Percentiles rank a stretch among this genome's conserved stretches.
phyloP scores from a whole-genome alignment of 371 early-diverging fungal genomes.

The Lichtheimia corymbifera region DNA sequence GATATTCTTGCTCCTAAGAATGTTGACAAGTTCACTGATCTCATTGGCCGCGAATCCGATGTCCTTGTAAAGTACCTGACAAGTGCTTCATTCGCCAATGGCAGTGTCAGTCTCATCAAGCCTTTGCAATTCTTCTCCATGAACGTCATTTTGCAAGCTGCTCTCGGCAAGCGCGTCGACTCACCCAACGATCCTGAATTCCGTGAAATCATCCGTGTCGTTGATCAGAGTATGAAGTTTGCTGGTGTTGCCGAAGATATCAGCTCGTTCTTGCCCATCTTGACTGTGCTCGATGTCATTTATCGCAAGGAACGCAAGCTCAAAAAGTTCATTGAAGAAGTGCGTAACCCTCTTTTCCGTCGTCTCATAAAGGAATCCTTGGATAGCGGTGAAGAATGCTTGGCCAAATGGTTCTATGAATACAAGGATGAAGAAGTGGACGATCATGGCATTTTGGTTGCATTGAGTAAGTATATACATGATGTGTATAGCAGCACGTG shows the following conservation, averaged over 20 bases:
- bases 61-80: slow-evolving; percentile 9
- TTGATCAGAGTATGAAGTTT: slow-evolving; percentile 13
- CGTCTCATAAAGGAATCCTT: slow-evolving; percentile 14
- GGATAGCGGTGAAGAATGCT: slow-evolving; percentile 15
- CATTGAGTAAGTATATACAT: slow-evolving; percentile 19
- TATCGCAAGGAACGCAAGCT: slow-evolving; percentile 11
- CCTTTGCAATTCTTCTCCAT: slow-evolving; percentile 14
- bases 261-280: slow-evolving; percentile 19
- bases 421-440: slow-evolving; percentile 19
- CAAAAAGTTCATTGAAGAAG: slow-evolving; percentile 7
- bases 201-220: slow-evolving; percentile 6
- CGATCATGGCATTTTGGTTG: slow-evolving; percentile 16
- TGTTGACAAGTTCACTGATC: slow-evolving; percentile 8
- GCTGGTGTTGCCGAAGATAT: slow-evolving; percentile 20
- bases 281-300: slow-evolving; percentile 9
- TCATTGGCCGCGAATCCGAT: slow-evolving; percentile 11
- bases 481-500: neutral
- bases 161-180: slow-evolving; percentile 15
- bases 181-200: slow-evolving; percentile 17
- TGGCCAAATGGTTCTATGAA: slow-evolving; percentile 18
- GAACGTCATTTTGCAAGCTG: slow-evolving; percentile 15
- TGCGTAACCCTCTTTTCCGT: slow-evolving; percentile 14
- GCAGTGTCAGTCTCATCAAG: slow-evolving; percentile 9
- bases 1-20: slow-evolving; percentile 18
- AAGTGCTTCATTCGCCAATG: slow-evolving; percentile 2